These are phyloP conservation scores for Debaryomyces tyrocola DNA, from an alignment of 805 yeast genomes.

Conservation along the genomic window DNA sequence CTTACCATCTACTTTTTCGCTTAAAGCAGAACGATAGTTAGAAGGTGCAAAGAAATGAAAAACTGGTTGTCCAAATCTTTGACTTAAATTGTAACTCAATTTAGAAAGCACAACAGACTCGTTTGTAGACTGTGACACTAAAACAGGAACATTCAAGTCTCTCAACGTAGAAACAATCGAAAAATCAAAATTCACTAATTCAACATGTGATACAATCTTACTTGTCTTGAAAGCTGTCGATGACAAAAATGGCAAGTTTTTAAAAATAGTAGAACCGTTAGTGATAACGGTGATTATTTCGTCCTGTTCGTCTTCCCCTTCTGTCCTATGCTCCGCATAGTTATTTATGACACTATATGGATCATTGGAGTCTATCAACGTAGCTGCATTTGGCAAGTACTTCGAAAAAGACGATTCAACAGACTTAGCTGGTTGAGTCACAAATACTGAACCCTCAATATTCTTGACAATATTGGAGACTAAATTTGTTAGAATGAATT, in stretches of 20 bases:
- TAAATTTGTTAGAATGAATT: slow-evolving; percentile 6
- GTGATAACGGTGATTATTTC: slow-evolving; percentile 49
- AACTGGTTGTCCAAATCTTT: slow-evolving; percentile 52
- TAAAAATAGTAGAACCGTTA: slow-evolving; percentile 53
- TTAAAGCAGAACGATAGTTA: slow-evolving; percentile 11
- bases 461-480: slow-evolving; percentile 29
- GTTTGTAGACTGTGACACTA: slow-evolving; percentile 62
- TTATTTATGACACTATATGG: slow-evolving; percentile 48
- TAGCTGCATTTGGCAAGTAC: slow-evolving; percentile 19
- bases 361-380: slow-evolving; percentile 49
- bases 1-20: slow-evolving; percentile 11
- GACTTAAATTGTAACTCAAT: slow-evolving; percentile 59
- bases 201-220: slow-evolving; percentile 61
- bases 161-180: slow-evolving; percentile 70
- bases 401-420: slow-evolving; percentile 32
- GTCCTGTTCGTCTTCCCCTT: slow-evolving; percentile 10
- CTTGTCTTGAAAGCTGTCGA: slow-evolving; percentile 31
- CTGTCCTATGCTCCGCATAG: slow-evolving; percentile 8
- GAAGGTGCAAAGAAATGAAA: slow-evolving; percentile 64
- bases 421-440: slow-evolving; percentile 49
- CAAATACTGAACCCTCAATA: slow-evolving; percentile 35
- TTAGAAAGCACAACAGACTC: slow-evolving; percentile 57
- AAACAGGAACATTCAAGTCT: slow-evolving; percentile 61
- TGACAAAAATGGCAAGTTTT: slow-evolving; percentile 59
- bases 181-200: slow-evolving; percentile 60